These are phyloP conservation scores for Beauveria varroae DNA, from an alignment of 2,329 filamentous ascomycete genomes.

Conservation along the genomic window DNA sequence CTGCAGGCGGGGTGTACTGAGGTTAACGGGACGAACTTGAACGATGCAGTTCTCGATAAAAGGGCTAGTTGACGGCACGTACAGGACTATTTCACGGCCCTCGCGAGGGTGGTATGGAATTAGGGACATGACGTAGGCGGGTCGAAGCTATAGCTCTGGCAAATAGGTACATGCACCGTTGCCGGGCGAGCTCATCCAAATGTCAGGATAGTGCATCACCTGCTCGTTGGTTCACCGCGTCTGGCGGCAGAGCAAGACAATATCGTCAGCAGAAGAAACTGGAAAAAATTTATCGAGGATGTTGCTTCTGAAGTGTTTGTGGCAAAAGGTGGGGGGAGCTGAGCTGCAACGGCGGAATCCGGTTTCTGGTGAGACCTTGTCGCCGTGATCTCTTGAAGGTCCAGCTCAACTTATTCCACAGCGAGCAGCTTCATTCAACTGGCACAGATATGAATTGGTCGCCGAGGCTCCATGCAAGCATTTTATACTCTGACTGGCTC, in stretches of 20 bases:
- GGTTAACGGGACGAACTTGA: background rate
- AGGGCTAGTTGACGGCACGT: slow-evolving; percentile 27
- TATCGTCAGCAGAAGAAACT: background rate
- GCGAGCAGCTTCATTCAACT: background rate
- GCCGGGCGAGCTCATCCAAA: background rate
- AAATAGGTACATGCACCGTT: background rate
- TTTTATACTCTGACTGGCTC: background rate
- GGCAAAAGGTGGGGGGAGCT: slow-evolving; percentile 9
- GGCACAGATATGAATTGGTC: too few relatives aligned
- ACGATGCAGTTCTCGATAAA: background rate
- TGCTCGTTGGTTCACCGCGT: background rate
- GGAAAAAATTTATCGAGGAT: background rate
- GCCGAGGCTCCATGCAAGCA: too few relatives aligned
- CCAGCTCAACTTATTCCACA: background rate
- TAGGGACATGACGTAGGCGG: slow-evolving; percentile 47
- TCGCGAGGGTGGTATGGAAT: slow-evolving; percentile 69
- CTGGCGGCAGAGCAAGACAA: background rate
- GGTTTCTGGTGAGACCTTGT: background rate
- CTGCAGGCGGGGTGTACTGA: slow-evolving; percentile 36
- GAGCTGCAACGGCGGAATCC: slow-evolving; percentile 1
- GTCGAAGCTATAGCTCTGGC: background rate
- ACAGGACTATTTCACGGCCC: slow-evolving; percentile 74
- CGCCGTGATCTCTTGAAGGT: background rate
- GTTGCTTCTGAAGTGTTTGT: background rate
- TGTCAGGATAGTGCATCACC: background rate